A percentile compares a stretch with the other conserved stretches of the same genome.
phyloP scores from a whole-genome alignment of 2,329 filamentous ascomycete species.

The Aphanocladium album region DNA sequence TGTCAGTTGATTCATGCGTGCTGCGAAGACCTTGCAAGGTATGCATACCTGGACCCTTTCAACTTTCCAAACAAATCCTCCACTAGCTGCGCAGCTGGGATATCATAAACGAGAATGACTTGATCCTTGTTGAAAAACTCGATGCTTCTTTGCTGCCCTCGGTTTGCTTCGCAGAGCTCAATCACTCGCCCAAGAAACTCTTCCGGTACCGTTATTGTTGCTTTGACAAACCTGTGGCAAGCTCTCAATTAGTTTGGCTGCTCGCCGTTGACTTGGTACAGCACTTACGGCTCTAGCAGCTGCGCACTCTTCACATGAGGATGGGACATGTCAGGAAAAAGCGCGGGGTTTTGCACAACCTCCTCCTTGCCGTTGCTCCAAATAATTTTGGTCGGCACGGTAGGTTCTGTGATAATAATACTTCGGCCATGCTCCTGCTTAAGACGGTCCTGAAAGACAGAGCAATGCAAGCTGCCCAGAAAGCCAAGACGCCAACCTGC shows the following conservation, averaged over 20 bases:
- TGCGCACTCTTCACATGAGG: conserved; percentile 39
- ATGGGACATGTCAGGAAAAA: conserved; percentile 70
- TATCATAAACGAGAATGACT: conserved; percentile 88
- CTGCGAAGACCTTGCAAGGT: neutral
- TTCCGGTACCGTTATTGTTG: conserved; percentile 85
- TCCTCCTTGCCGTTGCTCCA: conserved; percentile 73
- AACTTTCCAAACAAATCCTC: conserved; percentile 97
- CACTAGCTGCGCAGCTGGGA: conserved; percentile 84
- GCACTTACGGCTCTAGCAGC: conserved; percentile 47
- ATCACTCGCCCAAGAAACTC: conserved; percentile 94
- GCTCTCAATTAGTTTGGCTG: neutral
- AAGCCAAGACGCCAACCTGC: conserved; percentile 94
- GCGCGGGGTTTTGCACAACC: conserved; percentile 77
- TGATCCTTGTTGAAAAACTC: conserved; percentile 90
- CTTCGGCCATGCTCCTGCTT: conserved; percentile 90
- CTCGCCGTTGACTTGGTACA: neutral
- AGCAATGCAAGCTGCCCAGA: conserved; percentile 93
- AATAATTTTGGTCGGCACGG: conserved; percentile 83
- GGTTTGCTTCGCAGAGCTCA: conserved; percentile 85
- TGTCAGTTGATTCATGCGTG: neutral
- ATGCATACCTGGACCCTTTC: conserved; percentile 68
- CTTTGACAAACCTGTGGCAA: conserved; percentile 56
- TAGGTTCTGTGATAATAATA: conserved; percentile 95
- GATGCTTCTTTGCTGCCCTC: conserved; percentile 80
- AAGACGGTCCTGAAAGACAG: conserved; percentile 95